Base-by-base conservation (phyloP, 495 filamentous ascomycete genomes). In the Elaphomyces granulatus region DNA sequence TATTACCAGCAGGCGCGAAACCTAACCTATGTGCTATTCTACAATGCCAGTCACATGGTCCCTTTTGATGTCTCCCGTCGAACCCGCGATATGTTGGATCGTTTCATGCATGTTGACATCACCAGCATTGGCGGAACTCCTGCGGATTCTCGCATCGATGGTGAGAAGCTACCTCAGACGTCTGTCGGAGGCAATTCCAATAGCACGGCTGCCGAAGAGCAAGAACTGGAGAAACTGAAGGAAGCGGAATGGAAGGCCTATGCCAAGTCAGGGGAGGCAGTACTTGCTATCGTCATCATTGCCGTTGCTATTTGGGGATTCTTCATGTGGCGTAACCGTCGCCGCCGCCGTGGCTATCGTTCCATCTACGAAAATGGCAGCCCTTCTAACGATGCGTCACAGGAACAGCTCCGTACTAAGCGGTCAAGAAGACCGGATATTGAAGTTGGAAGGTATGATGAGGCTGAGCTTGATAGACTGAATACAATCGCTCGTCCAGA, bases 21-120 rank as follows among this genome's bases (percentile, higher is more conserved):
- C 53, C 61, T 98, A 35, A 98, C 90, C 4, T 98, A 98, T 56
- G 77, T 96, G 9, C 67, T 90, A 20, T 93, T 96, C 61, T 88
- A 93, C 67, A 94, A 96, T 60, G 74, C 83, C 20, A 86, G 79
- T 37, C 90, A 98, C 56, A 98, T 98, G 90, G 90, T 95, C 2
- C 90, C 90, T 4, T 96, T 86, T 55, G 88, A 98, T 55, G 81
- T 79, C 47, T 77, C 92, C 9, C 76, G 86, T 17, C 77, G 87
- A 36, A 82, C 78, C 7, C 76, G 90, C 34, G 90, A 96, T 55
- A 98, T 98, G 92, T 76, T 95, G 8, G 90, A 96, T 56, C 80
- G 90, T 14, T 95, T 96, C 59, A 85, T 94, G 68, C 76, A 76
- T 21, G 87, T 98, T 16, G 85, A 98, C 53, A 94, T 96, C 45